A percentile compares a stretch with the other conserved stretches of the same genome.
These are phyloP conservation scores for Mycena floridula DNA, from an alignment of 768 basidiomycete species.

Conservation along the genomic window DNA sequence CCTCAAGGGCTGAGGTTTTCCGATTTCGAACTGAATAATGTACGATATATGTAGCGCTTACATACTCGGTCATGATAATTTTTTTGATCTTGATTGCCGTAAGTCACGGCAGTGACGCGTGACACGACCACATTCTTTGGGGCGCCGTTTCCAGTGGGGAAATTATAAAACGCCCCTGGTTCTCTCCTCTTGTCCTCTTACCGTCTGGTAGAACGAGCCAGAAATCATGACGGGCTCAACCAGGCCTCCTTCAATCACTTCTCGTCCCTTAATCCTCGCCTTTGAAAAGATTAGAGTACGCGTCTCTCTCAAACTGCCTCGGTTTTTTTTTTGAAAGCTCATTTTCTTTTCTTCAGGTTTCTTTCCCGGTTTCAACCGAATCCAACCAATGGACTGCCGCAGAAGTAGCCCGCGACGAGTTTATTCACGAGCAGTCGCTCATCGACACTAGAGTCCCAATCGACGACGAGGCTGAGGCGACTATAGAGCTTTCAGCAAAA, in stretches of 20 bases:
- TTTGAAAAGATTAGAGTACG: slow-evolving; percentile 48
- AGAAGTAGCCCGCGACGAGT: slow-evolving; percentile 88
- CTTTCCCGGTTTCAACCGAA: slow-evolving; percentile 81
- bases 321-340: slow-evolving; percentile 7
- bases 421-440: slow-evolving; percentile 57
- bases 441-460: slow-evolving; percentile 45
- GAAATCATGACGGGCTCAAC: slow-evolving; percentile 10
- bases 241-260: slow-evolving; percentile 29
- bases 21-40: too few species aligned
- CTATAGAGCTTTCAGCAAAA: slow-evolving; percentile 72
- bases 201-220: not conserved
- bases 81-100: too few species aligned
- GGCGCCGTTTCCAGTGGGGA: too few species aligned
- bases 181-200: too few species aligned
- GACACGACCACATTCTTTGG: too few species aligned
- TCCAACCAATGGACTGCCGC: slow-evolving; percentile 87
- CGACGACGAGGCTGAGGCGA: slow-evolving; percentile 55
- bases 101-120: too few species aligned
- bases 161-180: too few species aligned
- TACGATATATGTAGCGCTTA: too few species aligned
- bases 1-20: too few species aligned
- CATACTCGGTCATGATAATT: too few species aligned
- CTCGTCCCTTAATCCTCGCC: slow-evolving; percentile 43
- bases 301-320: slow-evolving; percentile 6
- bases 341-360: slow-evolving; percentile 42